Base-by-base conservation (phyloP, 2,329 filamentous ascomycete genomes). In the Akanthomyces dipterigenus region DNA sequence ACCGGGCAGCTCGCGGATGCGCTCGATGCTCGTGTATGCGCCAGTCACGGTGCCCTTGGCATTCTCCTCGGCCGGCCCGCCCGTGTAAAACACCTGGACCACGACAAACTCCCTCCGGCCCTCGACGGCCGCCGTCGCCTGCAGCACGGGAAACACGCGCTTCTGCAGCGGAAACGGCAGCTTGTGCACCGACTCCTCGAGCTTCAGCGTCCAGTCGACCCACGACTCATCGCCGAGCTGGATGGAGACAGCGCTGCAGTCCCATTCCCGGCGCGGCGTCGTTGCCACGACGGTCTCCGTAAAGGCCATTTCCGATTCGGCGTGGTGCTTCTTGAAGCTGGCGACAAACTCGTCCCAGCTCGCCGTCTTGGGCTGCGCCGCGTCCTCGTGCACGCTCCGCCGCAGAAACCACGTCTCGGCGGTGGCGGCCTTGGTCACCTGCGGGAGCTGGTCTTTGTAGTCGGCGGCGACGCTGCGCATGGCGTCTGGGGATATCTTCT, bases 151-250 rank as follows among this genome's bases (percentile, higher is more conserved):
- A 66, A 91, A 92, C 2, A 83, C 81, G 55, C 89, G 84, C 64
- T 86, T 81, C 62, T 80, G 78, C 8, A 91, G 76, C n/a, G 84
- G 78, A 3, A 78, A 75, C 0, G 82, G 81, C 57, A 91, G 78
- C 50, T 78, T 77, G 70, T 91, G 88, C 60, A 81, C 80, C 79
- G 89, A 88, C 74, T 90, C 86, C 64, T 82, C 80, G 24, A 89
- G 75, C 66, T 69, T 68, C 20, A 86, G 71, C 36, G 74, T 75
- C 67, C 84, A 80, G 49, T 76, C 70, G 1, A 67, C 72, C 81
- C 82, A 86, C 24, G 61, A 69, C 57, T 71, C 68, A 0, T 69
- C 77, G 7, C 70, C 72, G n/a, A 74, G 69, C 20, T 72, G 68
- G 4, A 77, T 65, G 45, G 76, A 73, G 16, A 80, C 68, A 9